Base-by-base conservation (phyloP, 192 early-diverging fungal genomes). In the Geranomyces variabilis region DNA sequence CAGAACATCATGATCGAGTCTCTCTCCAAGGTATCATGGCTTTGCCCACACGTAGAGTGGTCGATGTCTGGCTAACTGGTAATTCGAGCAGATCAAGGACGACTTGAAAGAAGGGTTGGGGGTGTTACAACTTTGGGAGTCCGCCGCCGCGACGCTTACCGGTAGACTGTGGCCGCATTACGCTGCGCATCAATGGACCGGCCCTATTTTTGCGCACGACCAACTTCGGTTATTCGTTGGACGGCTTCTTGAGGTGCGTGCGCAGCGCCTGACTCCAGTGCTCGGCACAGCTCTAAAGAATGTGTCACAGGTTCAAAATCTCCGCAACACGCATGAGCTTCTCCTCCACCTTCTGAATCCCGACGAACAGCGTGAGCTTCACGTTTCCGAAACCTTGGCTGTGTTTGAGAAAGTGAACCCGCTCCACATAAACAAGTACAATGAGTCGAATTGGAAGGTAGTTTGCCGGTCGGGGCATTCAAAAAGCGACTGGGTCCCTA, bases 91-190 rank as follows among this genome's bases (percentile, higher is more conserved):
- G 81, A 59, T 80, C 14, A 78, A 78, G 46, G 82, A 84, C 28
- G 36, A 68, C 46, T 29, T 86, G 4, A 45, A 55, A 1, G 45
- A 62, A 14, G 69, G 74, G 0, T 69, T 71, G 19, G 57, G 62
- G 34, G 33, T 79, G 14, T 75, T 74, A 46, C 62, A 72, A 3
- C 49, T 34, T 0, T 72, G 71, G 66, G 62, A 69, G 15, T 58
- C 70, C 8, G 44, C 75, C 8, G 29, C 73, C 9, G 22, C 44
- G 9, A 80, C 78, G 8, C 67, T 86, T 15, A 86, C 82, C 8
- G 60, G 41, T n/a, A 66, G 76, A 63, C 71, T 82, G 31, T 86
- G 85, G 85, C 85, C 85, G 13, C 19, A 80, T 57, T 79, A 67
- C 47, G 67, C 53, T 29, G 46, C 80, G 0, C 70, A 84, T 77